Conservation (phyloP, 2,329 filamentous ascomycete genomes). For the Fusarium buxicola region DNA sequence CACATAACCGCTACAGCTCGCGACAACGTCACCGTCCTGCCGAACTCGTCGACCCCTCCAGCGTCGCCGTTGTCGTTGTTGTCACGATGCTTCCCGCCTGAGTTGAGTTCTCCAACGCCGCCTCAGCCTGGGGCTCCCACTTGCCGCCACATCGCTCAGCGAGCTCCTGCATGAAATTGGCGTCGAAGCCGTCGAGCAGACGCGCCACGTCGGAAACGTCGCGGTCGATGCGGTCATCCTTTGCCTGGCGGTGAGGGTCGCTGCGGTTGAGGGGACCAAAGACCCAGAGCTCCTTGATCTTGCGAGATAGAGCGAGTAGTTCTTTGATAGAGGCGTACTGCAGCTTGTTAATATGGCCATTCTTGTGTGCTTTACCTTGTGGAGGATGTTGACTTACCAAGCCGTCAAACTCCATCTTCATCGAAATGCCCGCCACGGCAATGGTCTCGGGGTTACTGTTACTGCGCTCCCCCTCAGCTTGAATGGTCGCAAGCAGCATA, state of each 20-base stretch:
- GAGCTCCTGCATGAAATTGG: conserved; percentile 48
- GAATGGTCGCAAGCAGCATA: conserved; percentile 58
- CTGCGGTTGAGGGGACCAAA: conserved; percentile 56
- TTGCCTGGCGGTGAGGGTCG: conserved; percentile 50
- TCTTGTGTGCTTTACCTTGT: no score
- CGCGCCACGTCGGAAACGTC: conserved; percentile 52
- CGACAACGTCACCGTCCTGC: background rate
- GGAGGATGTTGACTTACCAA: conserved; percentile 46
- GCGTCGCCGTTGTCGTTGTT: background rate
- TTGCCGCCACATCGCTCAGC: conserved; percentile 52
- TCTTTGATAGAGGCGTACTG: conserved; percentile 59
- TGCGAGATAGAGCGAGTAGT: conserved; percentile 57
- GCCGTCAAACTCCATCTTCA: conserved; percentile 60
- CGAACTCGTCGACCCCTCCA: background rate
- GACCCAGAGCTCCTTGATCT: conserved; percentile 61
- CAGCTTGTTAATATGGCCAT: background rate
- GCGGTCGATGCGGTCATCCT: conserved; percentile 52
- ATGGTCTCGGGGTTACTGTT: conserved; percentile 56
- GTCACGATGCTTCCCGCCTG: background rate
- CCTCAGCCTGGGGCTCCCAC: conserved; percentile 49
- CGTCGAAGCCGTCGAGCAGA: conserved; percentile 53
- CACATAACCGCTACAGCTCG: background rate
- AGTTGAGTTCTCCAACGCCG: background rate
- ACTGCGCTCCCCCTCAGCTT: conserved; percentile 54
- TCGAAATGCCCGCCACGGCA: conserved; percentile 57